Base-by-base conservation (phyloP, 192 early-diverging fungal genomes). In the Backusella morwellensis region DNA sequence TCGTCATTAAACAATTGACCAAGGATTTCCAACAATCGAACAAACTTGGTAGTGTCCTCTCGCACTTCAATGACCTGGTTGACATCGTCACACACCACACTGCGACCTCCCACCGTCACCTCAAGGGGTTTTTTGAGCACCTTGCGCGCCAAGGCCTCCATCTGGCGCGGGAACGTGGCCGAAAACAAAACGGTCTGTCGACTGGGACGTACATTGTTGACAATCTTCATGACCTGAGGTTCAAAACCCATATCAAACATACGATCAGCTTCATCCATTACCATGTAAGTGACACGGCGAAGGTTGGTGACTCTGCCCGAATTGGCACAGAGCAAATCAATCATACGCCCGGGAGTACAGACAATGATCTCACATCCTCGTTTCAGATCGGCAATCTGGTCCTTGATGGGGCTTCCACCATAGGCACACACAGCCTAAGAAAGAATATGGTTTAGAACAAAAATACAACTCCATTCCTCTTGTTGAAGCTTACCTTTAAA, bases 221-320 rank as follows among this genome's bases (percentile, higher is more conserved):
- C 92, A 74, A 99, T 98, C 79, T 95, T 93, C 91, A 96, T 96
- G 23, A 99, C 96, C 82, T 98, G 96, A 35, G 95, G 96, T 82
- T 97, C 97, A 79, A 99, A 99, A 14, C 97, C 98, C 93, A 98
- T 95, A 82, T 98, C 97, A 86, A 99, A 98, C 97, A 99, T 98
- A 77, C 95, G 90, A 82, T 93, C 95, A 3, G 96, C 96, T 84
- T 97, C 98, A 83, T 99, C 98, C 66, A 99, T 90, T 6, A 99
- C 96, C 85, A 98, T 79, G 81, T 97, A 97, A 1, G 97, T 98
- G 44, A 97, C 94, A 68, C 95, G 86, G 59, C 88, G 86, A 78
- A 97, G 84, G 80, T 95, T 96, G 56, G 93, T 94, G n/a, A 97
- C 92, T 47, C 92, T 88, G 8, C 94, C 95, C 40, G 93, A 91